Evolutionary conservation across 768 basidiomycete genomes (phyloP).

Genomic region (Rhodotorula diobovata): DNA sequence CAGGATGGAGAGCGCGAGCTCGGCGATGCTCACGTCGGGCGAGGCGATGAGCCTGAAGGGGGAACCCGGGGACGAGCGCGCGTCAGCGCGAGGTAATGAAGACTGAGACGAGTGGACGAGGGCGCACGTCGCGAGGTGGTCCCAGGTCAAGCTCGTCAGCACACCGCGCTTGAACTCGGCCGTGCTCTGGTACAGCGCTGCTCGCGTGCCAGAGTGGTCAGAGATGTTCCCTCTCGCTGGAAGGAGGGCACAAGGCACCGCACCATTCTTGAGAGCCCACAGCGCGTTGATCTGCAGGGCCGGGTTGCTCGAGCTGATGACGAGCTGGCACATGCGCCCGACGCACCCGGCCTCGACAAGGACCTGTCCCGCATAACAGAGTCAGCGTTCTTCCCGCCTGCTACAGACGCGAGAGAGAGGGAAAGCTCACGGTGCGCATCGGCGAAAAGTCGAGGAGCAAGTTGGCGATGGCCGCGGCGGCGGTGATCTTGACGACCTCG

Average conservation of each 20-base stretch:
- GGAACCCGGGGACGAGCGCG: background rate
- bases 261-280: slow-evolving; percentile 40
- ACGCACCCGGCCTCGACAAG: slow-evolving; percentile 28
- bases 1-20: slow-evolving; percentile 37
- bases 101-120: background rate
- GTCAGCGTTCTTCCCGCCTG: background rate
- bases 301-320: background rate
- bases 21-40: background rate
- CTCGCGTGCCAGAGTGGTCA: too few species aligned
- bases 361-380: slow-evolving; percentile 7
- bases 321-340: slow-evolving; percentile 25
- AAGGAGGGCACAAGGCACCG: background rate
- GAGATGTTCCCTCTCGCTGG: too few species aligned
- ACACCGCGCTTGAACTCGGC: slow-evolving; percentile 32
- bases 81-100: background rate
- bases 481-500: slow-evolving; percentile 31
- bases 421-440: slow-evolving; percentile 14
- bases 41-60: slow-evolving; percentile 11
- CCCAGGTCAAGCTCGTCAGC: slow-evolving; percentile 28
- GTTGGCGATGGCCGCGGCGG: slow-evolving; percentile 34
- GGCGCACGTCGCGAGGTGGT: slow-evolving; percentile 27
- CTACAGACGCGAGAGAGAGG: too few species aligned
- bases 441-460: slow-evolving; percentile 42
- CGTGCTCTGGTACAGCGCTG: slow-evolving; percentile 34
- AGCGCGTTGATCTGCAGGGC: slow-evolving; percentile 31